phyloP scores from a whole-genome alignment of 2,329 filamentous ascomycete genomes.

The Pochonia chlamydosporia region DNA sequence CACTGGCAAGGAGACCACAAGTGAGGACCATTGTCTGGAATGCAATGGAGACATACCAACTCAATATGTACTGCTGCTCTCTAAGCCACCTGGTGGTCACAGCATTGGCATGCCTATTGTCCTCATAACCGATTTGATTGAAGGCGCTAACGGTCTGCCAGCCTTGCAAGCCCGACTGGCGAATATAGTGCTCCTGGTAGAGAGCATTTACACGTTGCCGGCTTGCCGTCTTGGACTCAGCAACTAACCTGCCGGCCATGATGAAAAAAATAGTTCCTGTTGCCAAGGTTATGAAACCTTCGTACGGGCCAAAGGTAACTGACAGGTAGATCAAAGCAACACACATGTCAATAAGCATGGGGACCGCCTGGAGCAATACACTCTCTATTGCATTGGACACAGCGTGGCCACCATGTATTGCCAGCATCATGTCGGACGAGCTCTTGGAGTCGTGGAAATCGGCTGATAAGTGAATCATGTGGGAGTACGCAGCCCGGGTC shows the following conservation, averaged over 20 bases:
- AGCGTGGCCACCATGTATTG: slow-evolving; percentile 47
- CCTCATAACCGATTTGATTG: slow-evolving; percentile 53
- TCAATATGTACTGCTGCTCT: slow-evolving; percentile 31
- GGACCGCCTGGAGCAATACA: slow-evolving; percentile 51
- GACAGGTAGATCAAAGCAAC: slow-evolving; percentile 57
- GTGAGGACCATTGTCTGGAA: slow-evolving; percentile 60
- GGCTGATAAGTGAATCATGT: slow-evolving; percentile 54
- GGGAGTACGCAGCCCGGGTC: slow-evolving; percentile 49
- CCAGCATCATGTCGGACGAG: slow-evolving; percentile 52
- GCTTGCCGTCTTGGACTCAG: slow-evolving; percentile 41
- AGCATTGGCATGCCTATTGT: slow-evolving; percentile 46
- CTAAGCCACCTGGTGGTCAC: slow-evolving; percentile 35
- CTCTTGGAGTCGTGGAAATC: slow-evolving; percentile 58
- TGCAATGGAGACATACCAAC: slow-evolving; percentile 46
- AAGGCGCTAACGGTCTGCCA: slow-evolving; percentile 56
- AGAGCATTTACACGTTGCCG: slow-evolving; percentile 45
- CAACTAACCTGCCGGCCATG: slow-evolving; percentile 46
- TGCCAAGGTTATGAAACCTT: slow-evolving; percentile 56
- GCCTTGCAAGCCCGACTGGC: slow-evolving; percentile 49
- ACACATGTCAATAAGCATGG: slow-evolving; percentile 54
- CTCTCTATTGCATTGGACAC: slow-evolving; percentile 53
- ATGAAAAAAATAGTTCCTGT: slow-evolving; percentile 52
- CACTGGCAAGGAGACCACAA: slow-evolving; percentile 60
- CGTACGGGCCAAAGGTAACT: slow-evolving; percentile 52
- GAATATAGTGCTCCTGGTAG: slow-evolving; percentile 50